Percentiles rank a stretch among this genome's conserved stretches.
phyloP scores from a whole-genome alignment of 306 rosid species.

The Cercis canadensis region DNA sequence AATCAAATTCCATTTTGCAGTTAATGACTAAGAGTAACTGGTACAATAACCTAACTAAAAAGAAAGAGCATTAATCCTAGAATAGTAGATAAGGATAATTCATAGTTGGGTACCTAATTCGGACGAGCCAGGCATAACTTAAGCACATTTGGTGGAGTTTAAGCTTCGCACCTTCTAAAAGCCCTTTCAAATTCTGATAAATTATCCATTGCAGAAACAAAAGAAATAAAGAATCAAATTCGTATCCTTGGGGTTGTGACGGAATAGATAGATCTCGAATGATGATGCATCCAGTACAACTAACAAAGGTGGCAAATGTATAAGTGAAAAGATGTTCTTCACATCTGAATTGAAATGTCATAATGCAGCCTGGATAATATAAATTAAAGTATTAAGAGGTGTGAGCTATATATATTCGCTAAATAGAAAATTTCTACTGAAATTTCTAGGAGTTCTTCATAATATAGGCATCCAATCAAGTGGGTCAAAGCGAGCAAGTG shows the following conservation, averaged over 20 bases:
- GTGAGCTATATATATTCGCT: no score
- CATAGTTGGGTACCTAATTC: constrained; percentile 48
- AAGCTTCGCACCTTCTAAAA: constrained; percentile 34
- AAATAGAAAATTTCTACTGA: no score
- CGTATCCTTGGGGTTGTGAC: constrained; percentile 28
- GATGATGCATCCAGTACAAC: no score
- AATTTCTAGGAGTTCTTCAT: no score
- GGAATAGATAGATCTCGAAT: constrained; percentile 4
- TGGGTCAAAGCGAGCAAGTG: no score
- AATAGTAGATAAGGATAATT: constrained; percentile 30
- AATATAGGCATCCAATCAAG: no score
- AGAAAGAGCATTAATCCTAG: constrained; percentile 37
- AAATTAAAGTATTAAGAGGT: no score
- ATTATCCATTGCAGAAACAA: constrained; percentile 20
- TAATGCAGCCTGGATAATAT: no score
- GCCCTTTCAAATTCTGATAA: constrained; percentile 18
- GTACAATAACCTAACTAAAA: neutral
- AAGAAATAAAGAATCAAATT: constrained; percentile 43
- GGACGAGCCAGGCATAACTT: constrained; percentile 35
- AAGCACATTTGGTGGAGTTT: constrained; percentile 39
- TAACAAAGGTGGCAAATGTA: no score
- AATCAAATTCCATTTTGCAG: neutral
- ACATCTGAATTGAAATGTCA: neutral
- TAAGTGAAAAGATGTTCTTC: constrained; percentile 6
- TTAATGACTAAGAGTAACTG: no score